A percentile compares a stretch with the other conserved stretches of the same genome.
Conservation (phyloP, 108 stramenopile genomes). For the Parietichytrium sp. region DNA sequence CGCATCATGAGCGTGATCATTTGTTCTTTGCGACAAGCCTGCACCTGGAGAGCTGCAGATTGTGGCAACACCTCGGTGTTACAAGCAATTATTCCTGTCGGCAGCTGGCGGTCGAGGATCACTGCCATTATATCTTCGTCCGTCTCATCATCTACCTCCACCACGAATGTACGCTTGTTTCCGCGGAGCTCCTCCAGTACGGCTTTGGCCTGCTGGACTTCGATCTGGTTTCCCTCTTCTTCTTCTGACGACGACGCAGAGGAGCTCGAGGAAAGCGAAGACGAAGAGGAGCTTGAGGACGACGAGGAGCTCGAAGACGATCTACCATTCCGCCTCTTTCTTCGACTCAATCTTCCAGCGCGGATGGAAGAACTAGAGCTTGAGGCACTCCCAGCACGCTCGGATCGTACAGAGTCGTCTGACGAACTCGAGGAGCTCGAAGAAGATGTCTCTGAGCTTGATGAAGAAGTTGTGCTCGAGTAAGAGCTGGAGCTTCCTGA, state of each 20-base stretch:
- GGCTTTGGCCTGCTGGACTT: background rate
- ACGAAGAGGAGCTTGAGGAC: background rate
- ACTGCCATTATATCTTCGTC: constrained; percentile 81
- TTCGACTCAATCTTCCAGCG: too few relatives aligned
- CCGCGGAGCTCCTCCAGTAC: background rate
- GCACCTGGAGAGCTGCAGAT: too few relatives aligned
- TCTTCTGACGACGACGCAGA: background rate
- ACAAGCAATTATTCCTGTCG: constrained; percentile 69
- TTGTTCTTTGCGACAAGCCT: constrained; percentile 70
- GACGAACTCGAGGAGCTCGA: too few relatives aligned
- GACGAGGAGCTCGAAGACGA: background rate
- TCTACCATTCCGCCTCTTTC: too few relatives aligned
- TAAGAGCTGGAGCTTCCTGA: too few relatives aligned
- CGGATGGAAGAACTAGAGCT: too few relatives aligned
- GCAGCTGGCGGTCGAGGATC: constrained; percentile 68
- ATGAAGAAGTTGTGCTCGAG: too few relatives aligned
- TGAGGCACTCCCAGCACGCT: too few relatives aligned
- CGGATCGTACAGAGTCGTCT: too few relatives aligned
- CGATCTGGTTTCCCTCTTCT: constrained; percentile 15
- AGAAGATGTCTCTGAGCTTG: too few relatives aligned
- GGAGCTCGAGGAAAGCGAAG: background rate
- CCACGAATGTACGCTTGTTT: constrained; percentile 60
- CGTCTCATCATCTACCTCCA: constrained; percentile 85
- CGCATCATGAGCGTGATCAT: constrained; percentile 82
- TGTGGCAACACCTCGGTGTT: constrained; percentile 75